Conservation (phyloP, 176 grass and related monocot species). For the Oryza rufipogon region DNA sequence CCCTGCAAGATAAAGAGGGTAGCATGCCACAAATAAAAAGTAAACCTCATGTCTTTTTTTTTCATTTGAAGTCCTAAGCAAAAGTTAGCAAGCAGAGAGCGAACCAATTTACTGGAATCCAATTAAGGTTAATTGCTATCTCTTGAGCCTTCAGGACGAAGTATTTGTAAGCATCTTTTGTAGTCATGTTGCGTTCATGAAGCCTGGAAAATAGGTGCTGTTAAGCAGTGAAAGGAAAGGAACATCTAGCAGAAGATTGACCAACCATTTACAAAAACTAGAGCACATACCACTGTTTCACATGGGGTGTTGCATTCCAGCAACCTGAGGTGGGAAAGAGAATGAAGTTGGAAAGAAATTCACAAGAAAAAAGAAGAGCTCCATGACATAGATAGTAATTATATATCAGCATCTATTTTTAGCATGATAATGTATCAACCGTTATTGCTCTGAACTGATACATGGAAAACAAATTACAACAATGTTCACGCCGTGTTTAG, state of each 20-base stretch:
- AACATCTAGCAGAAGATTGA: constrained; percentile 1
- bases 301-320: constrained; percentile 83
- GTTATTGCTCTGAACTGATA: background rate
- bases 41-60: background rate
- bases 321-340: constrained; percentile 61
- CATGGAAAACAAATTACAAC: background rate
- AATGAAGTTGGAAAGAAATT: constrained; percentile 14
- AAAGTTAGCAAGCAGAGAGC: constrained; percentile 22
- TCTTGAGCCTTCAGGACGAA: constrained; percentile 89
- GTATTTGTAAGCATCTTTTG: constrained; percentile 93
- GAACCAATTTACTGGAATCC: constrained; percentile 92
- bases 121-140: constrained; percentile 76
- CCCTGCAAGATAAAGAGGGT: constrained; percentile 53
- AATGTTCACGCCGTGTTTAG: background rate
- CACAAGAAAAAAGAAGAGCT: background rate
- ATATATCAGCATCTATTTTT: background rate
- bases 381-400: background rate
- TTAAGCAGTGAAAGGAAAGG: constrained; percentile 20
- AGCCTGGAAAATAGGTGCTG: constrained; percentile 57
- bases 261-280: constrained; percentile 17
- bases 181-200: constrained; percentile 75
- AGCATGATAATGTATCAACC: constrained; percentile 3
- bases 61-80: background rate
- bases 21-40: background rate
- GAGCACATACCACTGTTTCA: constrained; percentile 79